Evolutionary conservation across 2,329 filamentous ascomycete species (phyloP), one percentile per base, ranked within the genome.

Genomic region (Hypoxylon sp.): DNA sequence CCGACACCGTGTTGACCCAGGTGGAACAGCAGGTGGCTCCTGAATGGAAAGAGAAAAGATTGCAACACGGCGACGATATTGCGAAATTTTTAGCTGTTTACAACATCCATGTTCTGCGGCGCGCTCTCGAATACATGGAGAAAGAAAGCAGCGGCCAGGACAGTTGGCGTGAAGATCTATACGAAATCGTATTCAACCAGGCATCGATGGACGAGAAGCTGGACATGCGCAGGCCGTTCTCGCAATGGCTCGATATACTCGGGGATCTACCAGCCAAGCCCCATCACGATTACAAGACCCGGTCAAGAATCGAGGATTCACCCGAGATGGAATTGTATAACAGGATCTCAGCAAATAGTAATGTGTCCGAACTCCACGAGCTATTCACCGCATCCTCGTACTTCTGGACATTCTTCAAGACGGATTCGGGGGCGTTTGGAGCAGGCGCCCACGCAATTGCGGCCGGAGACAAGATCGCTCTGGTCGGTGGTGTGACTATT

Each of bases 391-490:
- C 51, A 1, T 37, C 44, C 3, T 48, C 44, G 2, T 62, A 55
- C n/a, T 62, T 55, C 11, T 62, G 42, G 51, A 55, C 42, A 10
- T 55, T 55, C 14, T 62, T 55, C 22, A 62, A 50, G 29, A 55
- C 22, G 9, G 33, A 42, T n/a, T 44, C 51, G 5, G 59, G 51
- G 1, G 50, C 22, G 11, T 54, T 62, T 11, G 51, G 51, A 19
- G 42, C 51, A 2, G 42, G 42, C 6, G 51, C 59, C 3, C 22
- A 62, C 31, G n/a, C 19, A 3, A 55, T 62, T 10, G 26, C 9
- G 10, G 39, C 29, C 3, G 58, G 50, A 11, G 48, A 62, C 17
- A 54, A 51, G 8, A 10, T 60, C 9, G 48, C 48, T 5, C 33
- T 53, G n/a, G 31, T 60, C 5, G 26, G 24, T 19, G 50, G 58